Evolutionary conservation across 2,329 filamentous ascomycete species (phyloP), one percentile per base, ranked within the genome.

Genomic region (Exophiala oligosperma): DNA sequence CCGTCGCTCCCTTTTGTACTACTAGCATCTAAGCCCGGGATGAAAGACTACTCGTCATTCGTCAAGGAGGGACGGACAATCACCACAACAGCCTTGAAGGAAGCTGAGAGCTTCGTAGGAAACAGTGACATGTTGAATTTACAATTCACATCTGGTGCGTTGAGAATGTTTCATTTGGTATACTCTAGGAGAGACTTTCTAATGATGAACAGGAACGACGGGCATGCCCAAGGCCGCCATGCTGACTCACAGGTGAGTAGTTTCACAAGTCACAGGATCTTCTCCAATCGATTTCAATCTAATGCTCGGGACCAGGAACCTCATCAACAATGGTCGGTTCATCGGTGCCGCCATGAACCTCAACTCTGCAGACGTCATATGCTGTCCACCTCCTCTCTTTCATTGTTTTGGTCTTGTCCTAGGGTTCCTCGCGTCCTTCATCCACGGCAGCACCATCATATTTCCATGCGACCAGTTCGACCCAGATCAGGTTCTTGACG

Each of bases 401-500:
- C 77, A 80, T 77, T 97, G 93, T 76, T 97, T 97, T 72, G 93
- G 93, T 51, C 87, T 83, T 68, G 88, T 97, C 3, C 79, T 97
- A 1, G 93, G 93, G n/a, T 94, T 94, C 75, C 94, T 96, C 89
- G 92, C 92, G 0, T 93, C 91, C 0, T 91, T 89, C 0, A 96
- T 92, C 0, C 86, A 89, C 59, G 81, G 91, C 59, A 85, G 90
- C 0, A 79, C 87, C n/a, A 90, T 97, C 62, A 83, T 97, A 2
- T 92, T 97, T 68, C 91, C 93, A 0, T 84, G 85, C 9, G 92
- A 95, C 66, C 89, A 91, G 0, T 97, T 97, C 74, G 87, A 96
- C 69, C 88, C 93, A 0, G 73, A 78, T 1, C 89, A 89, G 1
- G 83, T 88, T 0, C 79, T 97, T 0, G 75, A 78, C 53, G 35